These are phyloP conservation scores for Perkinsela sp. DNA, from an alignment of 208 protist species.

Conservation along the genomic window DNA sequence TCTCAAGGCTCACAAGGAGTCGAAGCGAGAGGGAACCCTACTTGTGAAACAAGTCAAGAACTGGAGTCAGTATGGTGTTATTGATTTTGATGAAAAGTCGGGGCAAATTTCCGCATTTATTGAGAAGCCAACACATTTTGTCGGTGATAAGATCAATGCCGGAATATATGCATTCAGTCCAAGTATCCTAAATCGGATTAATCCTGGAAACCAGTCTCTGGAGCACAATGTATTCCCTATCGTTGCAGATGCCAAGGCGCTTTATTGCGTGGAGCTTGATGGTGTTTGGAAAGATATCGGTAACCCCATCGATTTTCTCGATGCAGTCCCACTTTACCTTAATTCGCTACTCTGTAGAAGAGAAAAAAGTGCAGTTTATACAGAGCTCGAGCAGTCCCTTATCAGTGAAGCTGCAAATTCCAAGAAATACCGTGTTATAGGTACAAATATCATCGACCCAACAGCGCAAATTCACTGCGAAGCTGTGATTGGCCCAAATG, in stretches of 20 bases:
- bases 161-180: conserved; percentile 88
- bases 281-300: conserved; percentile 95
- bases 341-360: conserved; percentile 16
- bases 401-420: conserved; percentile 8
- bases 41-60: conserved; percentile 78
- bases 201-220: conserved; percentile 66
- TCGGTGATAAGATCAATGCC: conserved; percentile 85
- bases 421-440: conserved; percentile 21
- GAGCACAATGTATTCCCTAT: conserved; percentile 84
- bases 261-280: conserved; percentile 76
- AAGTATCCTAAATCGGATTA: conserved; percentile 72
- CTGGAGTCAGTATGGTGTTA: conserved; percentile 88
- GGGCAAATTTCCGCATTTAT: conserved; percentile 69
- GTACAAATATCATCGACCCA: conserved; percentile 48
- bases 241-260: conserved; percentile 61
- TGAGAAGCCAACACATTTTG: conserved; percentile 80
- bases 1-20: conserved; percentile 68
- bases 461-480: conserved; percentile 63
- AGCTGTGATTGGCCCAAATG: conserved; percentile 75
- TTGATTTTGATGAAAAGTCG: conserved; percentile 59
- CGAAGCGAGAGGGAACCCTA: conserved; percentile 84
- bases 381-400: conserved; percentile 10
- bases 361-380: conserved; percentile 5
- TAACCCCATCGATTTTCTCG: conserved; percentile 74
- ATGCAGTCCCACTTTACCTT: conserved; percentile 57